Base-by-base conservation (phyloP, 768 basidiomycete genomes). In the Mycena belliarum region DNA sequence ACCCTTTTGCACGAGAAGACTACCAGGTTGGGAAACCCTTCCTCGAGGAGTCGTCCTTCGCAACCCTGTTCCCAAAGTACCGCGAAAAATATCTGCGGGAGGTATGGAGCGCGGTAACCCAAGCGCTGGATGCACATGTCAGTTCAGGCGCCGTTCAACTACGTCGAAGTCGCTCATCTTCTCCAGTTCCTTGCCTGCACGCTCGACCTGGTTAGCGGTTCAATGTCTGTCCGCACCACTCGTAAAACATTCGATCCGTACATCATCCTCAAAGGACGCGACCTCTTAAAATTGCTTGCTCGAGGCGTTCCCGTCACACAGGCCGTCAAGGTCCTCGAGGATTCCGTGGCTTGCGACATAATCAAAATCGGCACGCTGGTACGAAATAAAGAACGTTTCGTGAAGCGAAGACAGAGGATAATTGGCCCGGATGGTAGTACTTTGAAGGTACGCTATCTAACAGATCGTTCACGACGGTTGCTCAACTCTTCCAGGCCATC, bases 361-460 rank as follows among this genome's bases (percentile, higher is more conserved):
- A 98, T 99, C 70, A 98, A 98, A 75, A 98, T 98, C 60, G 96
- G 97, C 16, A 95, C 82, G 65, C 70, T 96, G 50, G 91, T 98
- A 18, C 79, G 94, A 65, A 98, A 98, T 73, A 98, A 96, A 71
- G 97, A 98, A 60, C 79, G 96, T 29, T 98, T 96, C 67, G 95
- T 97, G 60, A 98, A 98, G 75, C 77, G 97, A 62, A 78, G 97
- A 61, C 96, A 98, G 74, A 82, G 97, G 58, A 95, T 99, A 52
- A 94, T 99, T 65, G 97, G 97, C 1, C 97, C 97, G 1, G 93
- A 96, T 67, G 97, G 97, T 9, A 95, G 93, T 66, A 99, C 97
- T 3, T 75, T 99, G 61, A 99, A 99, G 84, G 95, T 95, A 65
- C 38, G 15, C 32, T 20, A 65, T 11, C 35, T 20, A 15, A 35